Evolutionary conservation across 495 filamentous ascomycete species (phyloP).

Genomic region (Hypoxylon trugodes): DNA sequence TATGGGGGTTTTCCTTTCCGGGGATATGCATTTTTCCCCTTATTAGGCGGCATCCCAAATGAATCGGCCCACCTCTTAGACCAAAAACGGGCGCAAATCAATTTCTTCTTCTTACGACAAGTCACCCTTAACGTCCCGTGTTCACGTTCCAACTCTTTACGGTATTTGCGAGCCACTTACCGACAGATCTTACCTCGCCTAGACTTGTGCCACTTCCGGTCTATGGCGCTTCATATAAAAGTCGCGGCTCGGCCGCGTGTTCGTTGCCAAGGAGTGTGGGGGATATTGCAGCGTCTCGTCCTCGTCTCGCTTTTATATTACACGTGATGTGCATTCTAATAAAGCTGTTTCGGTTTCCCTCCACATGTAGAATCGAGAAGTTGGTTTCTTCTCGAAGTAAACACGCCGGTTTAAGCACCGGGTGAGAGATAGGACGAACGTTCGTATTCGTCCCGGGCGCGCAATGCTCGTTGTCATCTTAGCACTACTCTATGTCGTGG

Average conservation of each 20-base stretch:
- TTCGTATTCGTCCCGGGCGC: constrained; percentile 25
- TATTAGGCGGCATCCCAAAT: constrained; percentile 44
- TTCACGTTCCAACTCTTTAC: constrained; percentile 24
- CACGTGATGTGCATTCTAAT: constrained; percentile 35
- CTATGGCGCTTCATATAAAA: constrained; percentile 35
- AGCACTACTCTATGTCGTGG: constrained; percentile 33
- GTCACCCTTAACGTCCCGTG: constrained; percentile 26
- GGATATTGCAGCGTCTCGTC: constrained; percentile 29
- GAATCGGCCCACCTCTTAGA: constrained; percentile 38
- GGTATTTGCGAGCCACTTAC: constrained; percentile 35
- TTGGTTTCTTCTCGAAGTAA: constrained; percentile 32
- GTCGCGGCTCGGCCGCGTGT: constrained; percentile 32
- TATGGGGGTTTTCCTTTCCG: constrained; percentile 32
- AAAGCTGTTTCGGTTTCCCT: constrained; percentile 29
- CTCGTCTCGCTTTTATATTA: constrained; percentile 27
- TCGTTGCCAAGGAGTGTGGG: constrained; percentile 20
- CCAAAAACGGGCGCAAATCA: constrained; percentile 37
- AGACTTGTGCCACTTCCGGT: constrained; percentile 33
- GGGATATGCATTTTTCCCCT: constrained; percentile 41
- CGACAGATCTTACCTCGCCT: constrained; percentile 29
- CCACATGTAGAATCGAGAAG: constrained; percentile 37
- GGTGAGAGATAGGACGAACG: constrained; percentile 31
- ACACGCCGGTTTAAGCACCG: constrained; percentile 36
- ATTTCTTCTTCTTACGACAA: constrained; percentile 31
- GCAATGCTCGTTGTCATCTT: constrained; percentile 34